Conservation (phyloP, 257 asterid genomes). For the Scutellaria barbata region DNA sequence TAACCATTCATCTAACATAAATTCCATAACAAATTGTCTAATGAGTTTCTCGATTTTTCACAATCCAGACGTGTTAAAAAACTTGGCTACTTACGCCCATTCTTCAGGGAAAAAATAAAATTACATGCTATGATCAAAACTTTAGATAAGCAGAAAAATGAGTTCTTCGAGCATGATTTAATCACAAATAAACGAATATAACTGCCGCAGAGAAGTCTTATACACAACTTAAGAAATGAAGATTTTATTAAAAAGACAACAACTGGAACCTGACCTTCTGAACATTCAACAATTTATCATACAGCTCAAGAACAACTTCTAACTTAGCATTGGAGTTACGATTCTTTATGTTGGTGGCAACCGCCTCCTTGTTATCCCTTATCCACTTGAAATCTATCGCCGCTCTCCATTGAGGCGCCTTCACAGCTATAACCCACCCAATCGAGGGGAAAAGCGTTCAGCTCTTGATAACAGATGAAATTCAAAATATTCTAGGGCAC, state of each 20-base stretch:
- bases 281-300: constrained; percentile 63
- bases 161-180: background rate
- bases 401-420: constrained; percentile 89
- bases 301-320: constrained; percentile 71
- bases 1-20: background rate
- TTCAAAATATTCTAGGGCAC: background rate
- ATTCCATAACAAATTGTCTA: background rate
- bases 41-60: background rate
- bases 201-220: background rate
- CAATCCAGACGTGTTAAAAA: too few species aligned
- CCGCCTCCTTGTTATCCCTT: constrained; percentile 83
- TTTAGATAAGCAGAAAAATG: constrained; percentile 1
- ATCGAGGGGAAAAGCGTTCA: background rate
- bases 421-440: constrained; percentile 47
- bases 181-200: background rate
- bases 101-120: background rate
- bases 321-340: constrained; percentile 78
- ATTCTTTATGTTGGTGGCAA: constrained; percentile 67
- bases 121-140: background rate
- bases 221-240: background rate
- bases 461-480: background rate
- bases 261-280: constrained; percentile 75
- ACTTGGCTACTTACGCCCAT: background rate
- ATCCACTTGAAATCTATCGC: constrained; percentile 94
- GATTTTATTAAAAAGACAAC: constrained; percentile 9